Base-by-base conservation (phyloP, 2,329 filamentous ascomycete genomes). In the Aspergillus thermomutatus region DNA sequence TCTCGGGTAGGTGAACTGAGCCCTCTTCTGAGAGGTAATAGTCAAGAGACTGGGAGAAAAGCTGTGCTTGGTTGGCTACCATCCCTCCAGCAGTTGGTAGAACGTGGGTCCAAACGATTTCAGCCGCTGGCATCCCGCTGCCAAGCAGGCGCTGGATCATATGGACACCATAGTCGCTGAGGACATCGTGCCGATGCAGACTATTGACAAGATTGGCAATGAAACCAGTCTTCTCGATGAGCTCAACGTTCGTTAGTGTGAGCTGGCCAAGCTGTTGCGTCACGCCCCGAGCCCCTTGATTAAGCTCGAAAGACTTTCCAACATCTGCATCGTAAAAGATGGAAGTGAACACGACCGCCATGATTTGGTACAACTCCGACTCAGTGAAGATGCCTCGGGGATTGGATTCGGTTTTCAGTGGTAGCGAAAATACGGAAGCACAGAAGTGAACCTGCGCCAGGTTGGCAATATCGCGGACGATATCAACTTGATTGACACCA, bases 41-140 rank as follows among this genome's bases (percentile, higher is more conserved):
- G 63, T 85, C 83, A 50, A 86, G 67, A 26, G 77, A 81, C 60
- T 85, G 83, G 0, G 75, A 79, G 63, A 85, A 84, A 23, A 85
- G 77, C 57, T 84, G 82, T 7, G 80, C 82, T 64, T 85, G 83
- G 55, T 83, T 84, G 2, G 79, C 75, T 3, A 83, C 80, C 72
- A 82, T 80, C 40, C 80, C 80, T 26, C 80, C 82, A 1, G 81
- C 81, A 0, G 83, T 84, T 31, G 82, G 82, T 45, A 86, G 75
- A 53, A 86, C 80, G 54, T 85, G 80, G 43, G 79, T 80, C 79
- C 80, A 83, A 28, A 84, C 82, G 26, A 85, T 74, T 21, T 82
- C 76, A 26, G 81, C 71, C 5, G 78, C 68, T 1, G 77, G 72
- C 55, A 78, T 72, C 7, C 77, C 75, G 7, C 74, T 76, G 41